Conservation (phyloP, 1,284 basidiomycete species). For the Cutaneotrichosporon cutaneum region DNA sequence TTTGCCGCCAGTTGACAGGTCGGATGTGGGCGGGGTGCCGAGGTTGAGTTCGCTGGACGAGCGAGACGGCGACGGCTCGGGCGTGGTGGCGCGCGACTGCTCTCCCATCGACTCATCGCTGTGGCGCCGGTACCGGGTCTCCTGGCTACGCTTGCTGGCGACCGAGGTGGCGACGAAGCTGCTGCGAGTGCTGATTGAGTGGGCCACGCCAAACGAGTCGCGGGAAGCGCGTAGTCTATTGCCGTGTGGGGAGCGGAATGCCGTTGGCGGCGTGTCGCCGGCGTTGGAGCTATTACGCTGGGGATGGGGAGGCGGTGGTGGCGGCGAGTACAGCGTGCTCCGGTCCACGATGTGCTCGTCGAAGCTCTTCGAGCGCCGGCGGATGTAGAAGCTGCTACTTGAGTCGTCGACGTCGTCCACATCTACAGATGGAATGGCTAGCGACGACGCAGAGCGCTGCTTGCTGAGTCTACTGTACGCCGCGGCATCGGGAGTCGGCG, state of each 20-base stretch:
- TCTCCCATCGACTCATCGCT: not conserved
- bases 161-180: not conserved
- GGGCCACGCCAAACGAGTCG: slow-evolving; percentile 21
- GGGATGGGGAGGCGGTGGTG: slow-evolving; percentile 17
- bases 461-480: not conserved
- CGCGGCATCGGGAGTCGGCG: not conserved
- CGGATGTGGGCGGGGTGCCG: slow-evolving; percentile 15
- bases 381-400: slow-evolving; percentile 4
- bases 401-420: not conserved
- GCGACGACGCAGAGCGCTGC: slow-evolving; percentile 3
- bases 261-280: not conserved
- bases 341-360: slow-evolving; percentile 14
- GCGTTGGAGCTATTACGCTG: not conserved
- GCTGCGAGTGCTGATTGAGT: slow-evolving; percentile 4
- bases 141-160: slow-evolving; percentile 2
- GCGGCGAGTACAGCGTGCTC: slow-evolving; percentile 18
- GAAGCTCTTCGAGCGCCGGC: slow-evolving; percentile 13
- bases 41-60: slow-evolving; percentile 21
- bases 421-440: not conserved
- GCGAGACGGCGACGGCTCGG: slow-evolving; percentile 9
- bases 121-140: not conserved
- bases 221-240: slow-evolving; percentile 8
- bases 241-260: not conserved
- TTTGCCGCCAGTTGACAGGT: not conserved
- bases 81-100: not conserved